Conservation (phyloP, 371 early-diverging fungal species). For the Catenaria anguillulae region DNA sequence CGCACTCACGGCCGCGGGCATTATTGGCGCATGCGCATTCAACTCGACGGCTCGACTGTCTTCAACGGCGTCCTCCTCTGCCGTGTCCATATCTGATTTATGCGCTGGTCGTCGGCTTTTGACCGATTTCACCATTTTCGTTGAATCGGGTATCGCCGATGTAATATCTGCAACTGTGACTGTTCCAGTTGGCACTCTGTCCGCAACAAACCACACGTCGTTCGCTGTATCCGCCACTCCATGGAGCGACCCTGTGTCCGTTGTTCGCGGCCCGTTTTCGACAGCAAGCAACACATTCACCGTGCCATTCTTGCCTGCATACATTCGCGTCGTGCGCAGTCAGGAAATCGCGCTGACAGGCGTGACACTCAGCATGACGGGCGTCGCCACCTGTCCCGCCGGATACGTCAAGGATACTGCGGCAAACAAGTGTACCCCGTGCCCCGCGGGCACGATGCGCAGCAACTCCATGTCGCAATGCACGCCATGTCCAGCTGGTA, state of each 20-base stretch:
- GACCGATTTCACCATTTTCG: too few relatives aligned
- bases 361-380: not conserved
- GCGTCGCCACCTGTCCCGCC: not conserved
- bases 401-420: not conserved
- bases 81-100: not conserved
- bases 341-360: not conserved
- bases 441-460: not conserved
- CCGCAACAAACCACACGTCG: not conserved
- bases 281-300: not conserved
- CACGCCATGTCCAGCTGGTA: not conserved
- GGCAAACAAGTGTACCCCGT: not conserved
- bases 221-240: not conserved
- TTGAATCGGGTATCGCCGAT: not conserved
- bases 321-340: not conserved
- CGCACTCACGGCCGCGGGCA: not conserved
- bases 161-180: too few relatives aligned
- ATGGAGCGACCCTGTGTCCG: not conserved
- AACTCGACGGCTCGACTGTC: not conserved
- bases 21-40: not conserved
- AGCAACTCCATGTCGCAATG: not conserved
- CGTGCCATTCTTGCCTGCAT: not conserved
- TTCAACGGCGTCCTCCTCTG: not conserved
- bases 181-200: too few relatives aligned
- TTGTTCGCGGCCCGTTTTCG: not conserved
- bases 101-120: not conserved